A percentile compares a stretch with the other conserved stretches of the same genome.
Evolutionary conservation across 2,329 filamentous ascomycete species (phyloP).

Genomic region (Sarocladium strictum): DNA sequence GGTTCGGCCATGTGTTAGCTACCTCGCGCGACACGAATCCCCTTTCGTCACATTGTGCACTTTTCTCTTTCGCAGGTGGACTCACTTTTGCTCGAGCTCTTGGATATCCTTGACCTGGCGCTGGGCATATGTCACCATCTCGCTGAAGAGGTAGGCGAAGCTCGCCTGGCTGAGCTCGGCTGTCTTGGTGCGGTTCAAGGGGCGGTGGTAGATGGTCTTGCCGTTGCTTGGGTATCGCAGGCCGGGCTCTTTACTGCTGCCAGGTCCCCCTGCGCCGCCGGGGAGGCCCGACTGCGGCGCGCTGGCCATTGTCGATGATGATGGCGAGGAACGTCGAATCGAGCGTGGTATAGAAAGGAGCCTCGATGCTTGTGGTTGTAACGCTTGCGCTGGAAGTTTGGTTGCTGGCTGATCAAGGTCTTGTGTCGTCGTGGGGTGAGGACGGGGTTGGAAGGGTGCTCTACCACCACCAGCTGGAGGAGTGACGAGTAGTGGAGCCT

Average conservation of each 20-base stretch:
- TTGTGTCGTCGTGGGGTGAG: too few relatives aligned
- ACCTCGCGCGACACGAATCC: too few relatives aligned
- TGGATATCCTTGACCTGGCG: constrained; percentile 84
- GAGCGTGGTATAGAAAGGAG: neutral
- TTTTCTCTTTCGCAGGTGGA: too few relatives aligned
- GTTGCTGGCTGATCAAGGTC: too few relatives aligned
- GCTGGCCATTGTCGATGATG: constrained; percentile 39
- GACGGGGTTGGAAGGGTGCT: too few relatives aligned
- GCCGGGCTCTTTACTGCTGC: constrained; percentile 48
- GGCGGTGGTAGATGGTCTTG: constrained; percentile 97
- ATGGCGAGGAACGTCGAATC: too few relatives aligned
- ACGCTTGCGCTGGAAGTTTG: too few relatives aligned
- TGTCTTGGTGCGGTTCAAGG: constrained; percentile 83
- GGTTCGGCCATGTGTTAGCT: too few relatives aligned
- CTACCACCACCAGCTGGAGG: too few relatives aligned
- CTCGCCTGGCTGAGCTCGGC: constrained; percentile 86
- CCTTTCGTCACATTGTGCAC: too few relatives aligned
- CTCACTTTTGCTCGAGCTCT: constrained; percentile 83
- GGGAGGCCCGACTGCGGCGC: constrained; percentile 29
- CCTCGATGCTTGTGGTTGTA: too few relatives aligned
- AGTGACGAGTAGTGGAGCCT: too few relatives aligned
- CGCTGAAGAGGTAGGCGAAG: constrained; percentile 92
- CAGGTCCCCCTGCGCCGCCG: constrained; percentile 26
- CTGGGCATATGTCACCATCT: constrained; percentile 96
- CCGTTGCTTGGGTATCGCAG: constrained; percentile 86